These are phyloP conservation scores for Colletotrichum sansevieriae DNA, from an alignment of 2,329 filamentous ascomycete genomes.

Conservation along the genomic window DNA sequence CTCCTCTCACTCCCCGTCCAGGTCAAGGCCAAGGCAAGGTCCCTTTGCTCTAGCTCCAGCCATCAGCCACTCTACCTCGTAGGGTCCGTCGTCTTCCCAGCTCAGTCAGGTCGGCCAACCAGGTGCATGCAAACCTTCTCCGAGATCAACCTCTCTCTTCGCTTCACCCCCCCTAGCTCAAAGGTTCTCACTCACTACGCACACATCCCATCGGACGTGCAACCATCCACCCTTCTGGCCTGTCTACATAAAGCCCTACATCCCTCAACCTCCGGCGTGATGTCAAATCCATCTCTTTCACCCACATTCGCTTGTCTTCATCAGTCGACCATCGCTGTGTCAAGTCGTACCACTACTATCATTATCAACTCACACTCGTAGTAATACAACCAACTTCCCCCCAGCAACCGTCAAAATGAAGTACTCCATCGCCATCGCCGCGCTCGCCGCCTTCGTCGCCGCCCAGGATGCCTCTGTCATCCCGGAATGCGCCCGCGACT, in stretches of 20 bases:
- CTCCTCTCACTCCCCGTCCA: neutral
- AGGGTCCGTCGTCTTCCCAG: conserved; percentile 10
- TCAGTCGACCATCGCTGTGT: conserved; percentile 23
- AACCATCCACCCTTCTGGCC: neutral
- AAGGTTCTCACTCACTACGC: conserved; percentile 6
- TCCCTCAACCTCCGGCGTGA: conserved; percentile 23
- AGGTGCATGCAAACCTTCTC: conserved; percentile 21
- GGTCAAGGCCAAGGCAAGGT: neutral
- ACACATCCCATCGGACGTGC: conserved; percentile 1
- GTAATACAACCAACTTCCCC: conserved; percentile 35
- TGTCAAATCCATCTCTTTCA: neutral
- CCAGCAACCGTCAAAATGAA: conserved; percentile 41
- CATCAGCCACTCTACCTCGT: conserved; percentile 4
- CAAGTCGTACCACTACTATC: conserved; percentile 31
- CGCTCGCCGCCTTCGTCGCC: conserved; percentile 51
- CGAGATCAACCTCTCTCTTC: conserved; percentile 12
- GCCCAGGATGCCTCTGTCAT: conserved; percentile 45
- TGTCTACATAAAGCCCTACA: conserved; percentile 36
- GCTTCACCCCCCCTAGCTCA: conserved; percentile 5
- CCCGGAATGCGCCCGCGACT: conserved; percentile 55
- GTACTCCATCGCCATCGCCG: conserved; percentile 46
- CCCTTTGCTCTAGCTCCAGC: conserved; percentile 11
- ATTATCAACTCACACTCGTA: conserved; percentile 13
- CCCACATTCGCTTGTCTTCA: conserved; percentile 27
- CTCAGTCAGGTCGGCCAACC: conserved; percentile 7